Evolutionary conservation across 2,329 filamentous ascomycete genomes (phyloP).

Genomic region (Talaromyces verruculosus): DNA sequence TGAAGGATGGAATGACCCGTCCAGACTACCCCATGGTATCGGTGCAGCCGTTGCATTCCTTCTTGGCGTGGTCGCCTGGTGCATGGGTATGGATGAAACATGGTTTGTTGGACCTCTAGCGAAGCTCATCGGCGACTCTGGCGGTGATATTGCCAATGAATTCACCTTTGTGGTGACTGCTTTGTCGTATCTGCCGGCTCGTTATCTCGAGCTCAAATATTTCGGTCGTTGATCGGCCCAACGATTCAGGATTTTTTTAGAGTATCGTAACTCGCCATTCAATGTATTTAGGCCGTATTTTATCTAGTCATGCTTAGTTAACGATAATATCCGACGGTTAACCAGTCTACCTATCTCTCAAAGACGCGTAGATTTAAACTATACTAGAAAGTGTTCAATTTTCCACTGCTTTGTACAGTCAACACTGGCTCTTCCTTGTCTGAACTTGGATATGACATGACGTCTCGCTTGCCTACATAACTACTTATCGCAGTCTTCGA

Average conservation of each 20-base stretch:
- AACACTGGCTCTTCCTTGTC: background rate
- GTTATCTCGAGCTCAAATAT: constrained; percentile 52
- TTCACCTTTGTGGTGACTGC: constrained; percentile 53
- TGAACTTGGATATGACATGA: background rate
- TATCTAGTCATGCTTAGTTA: background rate
- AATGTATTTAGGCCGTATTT: background rate
- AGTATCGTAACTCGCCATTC: background rate
- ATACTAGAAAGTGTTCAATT: too few relatives aligned
- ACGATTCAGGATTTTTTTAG: background rate
- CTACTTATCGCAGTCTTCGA: background rate
- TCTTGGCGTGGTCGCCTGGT: constrained; percentile 50
- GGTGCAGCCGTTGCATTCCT: constrained; percentile 48
- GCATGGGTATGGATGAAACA: constrained; percentile 60
- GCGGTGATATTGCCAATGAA: constrained; percentile 55
- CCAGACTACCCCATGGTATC: constrained; percentile 46
- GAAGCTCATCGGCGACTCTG: constrained; percentile 45
- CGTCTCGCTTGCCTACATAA: background rate
- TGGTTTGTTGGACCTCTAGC: constrained; percentile 55
- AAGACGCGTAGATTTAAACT: background rate
- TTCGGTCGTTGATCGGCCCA: constrained; percentile 34
- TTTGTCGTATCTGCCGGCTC: constrained; percentile 48
- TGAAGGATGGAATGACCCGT: constrained; percentile 51
- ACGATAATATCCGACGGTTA: background rate
- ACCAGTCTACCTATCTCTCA: background rate
- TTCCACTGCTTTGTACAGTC: background rate